These are phyloP conservation scores for Candida silvicultrix DNA, from an alignment of 805 yeast species.

Conservation along the genomic window DNA sequence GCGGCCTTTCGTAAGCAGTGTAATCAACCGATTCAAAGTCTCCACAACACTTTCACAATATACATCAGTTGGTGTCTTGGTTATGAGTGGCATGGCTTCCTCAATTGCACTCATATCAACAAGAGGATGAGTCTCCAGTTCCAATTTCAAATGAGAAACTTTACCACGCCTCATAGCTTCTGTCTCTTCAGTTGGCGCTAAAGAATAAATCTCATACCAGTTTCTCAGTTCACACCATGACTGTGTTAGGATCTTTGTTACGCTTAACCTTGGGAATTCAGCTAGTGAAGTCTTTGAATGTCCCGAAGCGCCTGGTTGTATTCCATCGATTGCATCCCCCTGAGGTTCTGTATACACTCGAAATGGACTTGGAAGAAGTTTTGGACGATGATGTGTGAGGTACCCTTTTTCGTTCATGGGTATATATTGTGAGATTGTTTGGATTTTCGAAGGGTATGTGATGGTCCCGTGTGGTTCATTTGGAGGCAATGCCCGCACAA, in stretches of 20 bases:
- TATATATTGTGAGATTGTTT: background rate
- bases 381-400: conserved; percentile 2
- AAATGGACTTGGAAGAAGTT: conserved; percentile 12
- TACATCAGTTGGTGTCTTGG: conserved; percentile 16
- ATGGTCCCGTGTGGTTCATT: background rate
- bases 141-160: conserved; percentile 40
- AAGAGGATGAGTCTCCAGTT: conserved; percentile 36
- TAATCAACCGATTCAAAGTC: conserved; percentile 34
- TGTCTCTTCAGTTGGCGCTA: conserved; percentile 29
- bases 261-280: conserved; percentile 38
- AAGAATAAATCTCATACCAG: conserved; percentile 46
- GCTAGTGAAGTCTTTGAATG: conserved; percentile 1
- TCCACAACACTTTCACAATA: conserved; percentile 33
- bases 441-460: conserved; percentile 1
- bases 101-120: conserved; percentile 3
- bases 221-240: conserved; percentile 66
- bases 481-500: background rate
- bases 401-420: conserved; percentile 1
- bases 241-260: conserved; percentile 51
- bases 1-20: conserved; percentile 39
- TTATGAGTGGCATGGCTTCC: conserved; percentile 1
- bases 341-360: conserved; percentile 8
- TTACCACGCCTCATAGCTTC: conserved; percentile 41
- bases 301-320: background rate
- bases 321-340: background rate